These are phyloP conservation scores for Solanum bulbocastanum DNA, from an alignment of 257 asterid genomes.

Conservation along the genomic window DNA sequence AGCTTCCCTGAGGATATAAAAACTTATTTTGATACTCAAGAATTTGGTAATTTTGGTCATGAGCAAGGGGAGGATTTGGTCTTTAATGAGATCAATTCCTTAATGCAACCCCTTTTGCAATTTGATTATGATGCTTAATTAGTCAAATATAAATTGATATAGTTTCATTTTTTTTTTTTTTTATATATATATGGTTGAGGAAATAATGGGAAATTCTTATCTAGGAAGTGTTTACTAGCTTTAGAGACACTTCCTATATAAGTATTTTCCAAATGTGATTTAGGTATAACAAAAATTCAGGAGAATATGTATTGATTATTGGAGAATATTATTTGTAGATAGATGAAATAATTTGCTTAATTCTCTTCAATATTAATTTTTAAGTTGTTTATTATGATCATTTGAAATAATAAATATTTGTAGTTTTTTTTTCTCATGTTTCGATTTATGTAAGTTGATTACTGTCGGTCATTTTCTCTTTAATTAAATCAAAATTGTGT, in stretches of 20 bases:
- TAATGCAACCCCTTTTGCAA: constrained; percentile 55
- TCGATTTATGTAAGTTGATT: background rate
- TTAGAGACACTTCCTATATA: background rate
- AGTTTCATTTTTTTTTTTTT: background rate
- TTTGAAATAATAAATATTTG: background rate
- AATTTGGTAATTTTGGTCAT: constrained; percentile 19
- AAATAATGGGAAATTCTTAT: background rate
- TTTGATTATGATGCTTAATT: constrained; percentile 33
- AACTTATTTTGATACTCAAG: constrained; percentile 34
- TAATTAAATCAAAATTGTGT: background rate
- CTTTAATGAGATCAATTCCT: constrained; percentile 56
- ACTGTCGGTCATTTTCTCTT: background rate
- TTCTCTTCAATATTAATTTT: background rate
- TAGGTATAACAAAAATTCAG: background rate
- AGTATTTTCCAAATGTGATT: background rate
- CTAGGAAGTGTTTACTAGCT: constrained; percentile 1
- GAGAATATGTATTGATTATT: background rate
- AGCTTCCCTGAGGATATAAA: constrained; percentile 40
- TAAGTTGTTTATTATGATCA: background rate
- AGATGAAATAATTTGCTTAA: background rate
- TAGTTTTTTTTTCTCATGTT: background rate
- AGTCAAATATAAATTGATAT: background rate
- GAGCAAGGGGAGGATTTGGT: constrained; percentile 42
- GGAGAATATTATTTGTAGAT: background rate
- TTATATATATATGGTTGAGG: background rate